These are phyloP conservation scores for Ascochyta koolunga DNA, from an alignment of 2,329 filamentous ascomycete species.

Conservation along the genomic window DNA sequence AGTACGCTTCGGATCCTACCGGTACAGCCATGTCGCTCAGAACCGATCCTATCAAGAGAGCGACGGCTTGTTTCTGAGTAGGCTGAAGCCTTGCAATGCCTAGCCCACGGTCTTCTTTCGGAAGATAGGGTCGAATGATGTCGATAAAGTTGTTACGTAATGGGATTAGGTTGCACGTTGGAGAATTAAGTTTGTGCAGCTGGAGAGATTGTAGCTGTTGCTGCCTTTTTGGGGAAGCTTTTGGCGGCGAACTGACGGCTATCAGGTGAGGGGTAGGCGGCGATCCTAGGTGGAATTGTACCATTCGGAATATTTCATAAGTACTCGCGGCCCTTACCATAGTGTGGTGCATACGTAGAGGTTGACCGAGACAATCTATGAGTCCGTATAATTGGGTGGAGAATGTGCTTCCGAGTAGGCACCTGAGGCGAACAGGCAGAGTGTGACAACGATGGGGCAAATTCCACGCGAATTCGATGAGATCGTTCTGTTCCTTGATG, in stretches of 20 bases:
- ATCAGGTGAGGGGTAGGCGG: neutral
- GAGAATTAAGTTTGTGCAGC: neutral
- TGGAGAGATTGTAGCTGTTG: neutral
- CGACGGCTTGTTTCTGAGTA: constrained; percentile 2
- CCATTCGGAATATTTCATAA: neutral
- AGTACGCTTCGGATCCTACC: constrained; percentile 7
- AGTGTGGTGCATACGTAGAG: constrained; percentile 11
- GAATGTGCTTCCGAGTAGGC: constrained; percentile 12
- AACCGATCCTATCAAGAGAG: constrained; percentile 3
- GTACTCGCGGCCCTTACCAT: constrained; percentile 6
- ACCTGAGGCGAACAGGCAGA: constrained; percentile 1
- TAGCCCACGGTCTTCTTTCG: neutral
- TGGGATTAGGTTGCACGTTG: neutral
- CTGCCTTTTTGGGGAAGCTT: neutral
- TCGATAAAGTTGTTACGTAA: neutral
- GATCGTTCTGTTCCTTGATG: neutral
- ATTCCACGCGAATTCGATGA: neutral
- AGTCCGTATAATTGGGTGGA: constrained; percentile 10
- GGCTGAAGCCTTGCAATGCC: constrained; percentile 1
- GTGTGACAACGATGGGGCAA: neutral
- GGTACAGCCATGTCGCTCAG: neutral
- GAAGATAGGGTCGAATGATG: neutral
- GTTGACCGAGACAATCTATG: constrained; percentile 17
- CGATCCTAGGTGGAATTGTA: neutral
- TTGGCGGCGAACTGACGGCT: neutral